A percentile compares a stretch with the other conserved stretches of the same genome.
These are phyloP conservation scores for Pestalotiopsis sp. DNA, from an alignment of 2,329 filamentous ascomycete species.

Conservation along the genomic window DNA sequence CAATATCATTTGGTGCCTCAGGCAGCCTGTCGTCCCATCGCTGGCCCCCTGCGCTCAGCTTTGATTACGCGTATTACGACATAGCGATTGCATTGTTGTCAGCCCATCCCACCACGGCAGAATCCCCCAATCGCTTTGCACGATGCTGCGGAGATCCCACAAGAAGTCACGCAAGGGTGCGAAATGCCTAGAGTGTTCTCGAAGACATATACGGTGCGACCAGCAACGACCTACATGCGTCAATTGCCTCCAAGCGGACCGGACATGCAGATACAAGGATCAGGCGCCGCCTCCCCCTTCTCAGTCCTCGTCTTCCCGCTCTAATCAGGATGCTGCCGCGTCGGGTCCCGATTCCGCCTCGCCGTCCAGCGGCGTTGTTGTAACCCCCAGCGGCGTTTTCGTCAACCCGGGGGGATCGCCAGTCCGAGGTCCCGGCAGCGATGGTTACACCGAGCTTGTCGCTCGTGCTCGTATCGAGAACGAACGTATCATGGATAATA, in stretches of 20 bases:
- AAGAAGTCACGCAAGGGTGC: slow-evolving; percentile 11
- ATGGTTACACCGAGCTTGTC: neutral
- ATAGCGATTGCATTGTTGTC: neutral
- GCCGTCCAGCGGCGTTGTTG: neutral
- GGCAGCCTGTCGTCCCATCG: too few relatives aligned
- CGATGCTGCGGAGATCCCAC: slow-evolving; percentile 11
- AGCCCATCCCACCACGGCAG: neutral
- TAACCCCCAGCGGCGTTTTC: neutral
- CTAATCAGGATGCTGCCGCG: too few relatives aligned
- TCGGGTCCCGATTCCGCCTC: neutral
- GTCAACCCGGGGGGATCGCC: neutral
- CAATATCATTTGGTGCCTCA: too few relatives aligned
- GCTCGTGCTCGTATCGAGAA: too few relatives aligned
- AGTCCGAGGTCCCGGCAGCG: neutral
- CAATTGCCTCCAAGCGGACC: slow-evolving; percentile 11
- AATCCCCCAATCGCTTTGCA: neutral
- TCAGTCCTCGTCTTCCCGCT: too few relatives aligned
- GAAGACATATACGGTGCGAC: slow-evolving; percentile 14
- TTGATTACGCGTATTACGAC: too few relatives aligned
- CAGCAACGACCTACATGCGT: slow-evolving; percentile 2
- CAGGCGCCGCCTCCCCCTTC: neutral
- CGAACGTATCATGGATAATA: neutral
- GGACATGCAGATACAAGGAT: neutral
- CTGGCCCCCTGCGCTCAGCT: too few relatives aligned
- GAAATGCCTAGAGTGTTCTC: slow-evolving; percentile 11